phyloP scores from a whole-genome alignment of 1,284 basidiomycete species.

The Stereum hirsutum region DNA sequence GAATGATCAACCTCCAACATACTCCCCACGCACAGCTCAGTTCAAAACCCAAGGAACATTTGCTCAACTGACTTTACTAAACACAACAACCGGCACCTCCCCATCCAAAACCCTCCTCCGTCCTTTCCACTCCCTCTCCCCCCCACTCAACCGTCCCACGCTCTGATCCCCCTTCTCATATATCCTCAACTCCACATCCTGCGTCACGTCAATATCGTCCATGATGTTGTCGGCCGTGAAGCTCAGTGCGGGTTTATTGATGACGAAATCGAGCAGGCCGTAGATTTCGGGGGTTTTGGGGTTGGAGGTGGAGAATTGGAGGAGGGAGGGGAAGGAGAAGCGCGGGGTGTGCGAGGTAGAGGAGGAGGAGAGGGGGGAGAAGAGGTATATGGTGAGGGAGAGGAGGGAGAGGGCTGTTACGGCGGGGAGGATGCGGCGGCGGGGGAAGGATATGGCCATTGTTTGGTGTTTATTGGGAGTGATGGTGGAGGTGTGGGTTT shows the following conservation, averaged over 20 bases:
- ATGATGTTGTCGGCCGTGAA: slow-evolving; percentile 24
- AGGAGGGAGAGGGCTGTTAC: slow-evolving; percentile 32
- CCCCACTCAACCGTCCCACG: slow-evolving; percentile 38
- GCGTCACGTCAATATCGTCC: slow-evolving; percentile 25
- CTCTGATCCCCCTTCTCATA: slow-evolving; percentile 31
- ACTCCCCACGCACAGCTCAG: not conserved
- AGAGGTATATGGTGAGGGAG: slow-evolving; percentile 18
- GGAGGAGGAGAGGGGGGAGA: slow-evolving; percentile 19
- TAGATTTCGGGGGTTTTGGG: slow-evolving; percentile 42
- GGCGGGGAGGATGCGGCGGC: slow-evolving; percentile 15
- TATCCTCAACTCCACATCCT: slow-evolving; percentile 37
- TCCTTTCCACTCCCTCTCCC: slow-evolving; percentile 32
- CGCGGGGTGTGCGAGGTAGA: slow-evolving; percentile 13
- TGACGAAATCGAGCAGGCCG: slow-evolving; percentile 52
- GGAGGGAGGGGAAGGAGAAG: slow-evolving; percentile 24
- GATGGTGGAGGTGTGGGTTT: too few species aligned
- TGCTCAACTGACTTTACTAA: slow-evolving; percentile 70
- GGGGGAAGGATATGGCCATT: too few species aligned
- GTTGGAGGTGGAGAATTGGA: not conserved
- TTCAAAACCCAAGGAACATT: too few species aligned
- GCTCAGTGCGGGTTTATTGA: slow-evolving; percentile 29
- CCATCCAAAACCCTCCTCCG: slow-evolving; percentile 32
- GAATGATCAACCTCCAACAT: not conserved
- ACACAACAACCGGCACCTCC: slow-evolving; percentile 61
- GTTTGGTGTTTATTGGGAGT: too few species aligned